Conservation (phyloP, 257 asterid genomes). For the Primulina eburnea region DNA sequence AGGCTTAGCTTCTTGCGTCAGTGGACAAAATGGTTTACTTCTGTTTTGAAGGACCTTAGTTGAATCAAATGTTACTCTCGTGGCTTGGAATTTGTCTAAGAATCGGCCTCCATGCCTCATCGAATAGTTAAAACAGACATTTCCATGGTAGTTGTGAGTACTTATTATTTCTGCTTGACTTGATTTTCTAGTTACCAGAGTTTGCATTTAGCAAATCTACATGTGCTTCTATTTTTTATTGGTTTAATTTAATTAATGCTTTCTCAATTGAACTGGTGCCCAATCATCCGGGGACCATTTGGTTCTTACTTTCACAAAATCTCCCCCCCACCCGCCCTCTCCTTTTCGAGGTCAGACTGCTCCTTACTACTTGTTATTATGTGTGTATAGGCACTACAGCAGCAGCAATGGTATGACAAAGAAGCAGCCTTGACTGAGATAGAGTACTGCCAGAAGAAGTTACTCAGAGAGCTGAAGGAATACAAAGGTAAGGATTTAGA, state of each 20-base stretch:
- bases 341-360: neutral
- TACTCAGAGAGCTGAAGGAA: slow-evolving; percentile 76
- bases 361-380: slow-evolving; percentile 12
- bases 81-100: neutral
- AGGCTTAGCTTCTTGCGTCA: neutral
- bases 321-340: neutral
- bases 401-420: slow-evolving; percentile 87
- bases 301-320: no score
- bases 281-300: no score
- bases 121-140: neutral
- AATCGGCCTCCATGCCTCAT: neutral
- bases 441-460: slow-evolving; percentile 63
- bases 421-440: slow-evolving; percentile 79
- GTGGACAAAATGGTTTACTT: neutral
- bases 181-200: neutral
- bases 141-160: neutral
- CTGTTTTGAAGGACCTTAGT: slow-evolving; percentile 1
- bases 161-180: neutral
- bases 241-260: no score
- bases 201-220: neutral
- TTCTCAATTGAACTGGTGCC: no score
- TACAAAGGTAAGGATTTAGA: slow-evolving; percentile 79
- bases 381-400: slow-evolving; percentile 57
- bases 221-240: neutral
- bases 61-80: neutral